A percentile compares a stretch with the other conserved stretches of the same genome.
Evolutionary conservation across 192 early-diverging fungal species (phyloP).

Genomic region (Thoreauomyces humboldtii): DNA sequence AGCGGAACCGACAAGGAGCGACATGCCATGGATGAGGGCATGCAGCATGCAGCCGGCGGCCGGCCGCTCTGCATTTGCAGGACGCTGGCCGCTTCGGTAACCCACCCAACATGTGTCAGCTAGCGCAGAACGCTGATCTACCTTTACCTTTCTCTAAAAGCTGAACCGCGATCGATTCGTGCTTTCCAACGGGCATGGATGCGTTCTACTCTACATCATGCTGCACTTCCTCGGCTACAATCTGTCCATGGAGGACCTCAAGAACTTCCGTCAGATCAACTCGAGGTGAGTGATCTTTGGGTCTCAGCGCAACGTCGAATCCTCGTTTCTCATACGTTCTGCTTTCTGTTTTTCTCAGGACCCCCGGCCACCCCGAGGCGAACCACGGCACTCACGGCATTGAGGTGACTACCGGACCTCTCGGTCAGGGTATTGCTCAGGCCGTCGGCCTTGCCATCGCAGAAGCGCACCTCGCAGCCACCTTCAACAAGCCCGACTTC

Average conservation of each 20-base stretch:
- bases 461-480: slow-evolving; percentile 82
- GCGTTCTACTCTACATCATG: slow-evolving; percentile 86
- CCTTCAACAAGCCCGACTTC: slow-evolving; percentile 87
- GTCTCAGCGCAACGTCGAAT: no score
- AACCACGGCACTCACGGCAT: slow-evolving; percentile 80
- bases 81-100: no score
- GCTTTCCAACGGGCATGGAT: slow-evolving; percentile 95
- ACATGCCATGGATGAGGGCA: no score
- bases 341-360: no score
- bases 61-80: no score
- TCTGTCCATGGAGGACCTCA: slow-evolving; percentile 84
- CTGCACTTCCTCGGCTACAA: slow-evolving; percentile 89
- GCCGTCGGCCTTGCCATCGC: slow-evolving; percentile 92
- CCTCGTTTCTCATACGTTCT: no score
- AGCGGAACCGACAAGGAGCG: no score
- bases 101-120: no score
- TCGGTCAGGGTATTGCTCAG: slow-evolving; percentile 90
- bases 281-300: no score
- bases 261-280: slow-evolving; percentile 83
- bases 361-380: slow-evolving; percentile 94
- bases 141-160: slow-evolving; percentile 23
- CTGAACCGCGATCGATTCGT: slow-evolving; percentile 96
- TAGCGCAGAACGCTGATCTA: no score
- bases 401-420: slow-evolving; percentile 96
- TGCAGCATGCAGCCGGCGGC: no score